Evolutionary conservation across 2,329 filamentous ascomycete genomes (phyloP).

Genomic region (Hymenoscyphus scutula): DNA sequence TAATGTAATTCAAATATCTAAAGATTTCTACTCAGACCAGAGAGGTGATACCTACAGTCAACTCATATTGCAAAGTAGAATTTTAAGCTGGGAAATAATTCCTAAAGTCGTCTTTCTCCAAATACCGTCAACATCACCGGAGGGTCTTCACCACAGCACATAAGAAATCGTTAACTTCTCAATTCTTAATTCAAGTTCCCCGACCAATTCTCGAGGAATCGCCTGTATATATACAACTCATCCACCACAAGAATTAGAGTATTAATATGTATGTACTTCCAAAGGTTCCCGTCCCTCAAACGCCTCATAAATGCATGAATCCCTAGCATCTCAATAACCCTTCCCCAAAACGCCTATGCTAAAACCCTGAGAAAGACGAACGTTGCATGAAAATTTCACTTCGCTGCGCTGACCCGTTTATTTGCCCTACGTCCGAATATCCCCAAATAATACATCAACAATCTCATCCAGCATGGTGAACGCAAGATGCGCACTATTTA

Average conservation of each 20-base stretch:
- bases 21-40: too few relatives aligned
- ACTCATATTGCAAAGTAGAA: too few relatives aligned
- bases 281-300: neutral
- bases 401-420: neutral
- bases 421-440: conserved; percentile 28
- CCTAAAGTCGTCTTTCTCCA: too few relatives aligned
- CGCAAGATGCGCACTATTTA: conserved; percentile 35
- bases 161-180: neutral
- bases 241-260: neutral
- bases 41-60: too few relatives aligned
- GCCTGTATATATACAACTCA: conserved; percentile 1
- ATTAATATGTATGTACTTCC: neutral
- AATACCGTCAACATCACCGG: too few relatives aligned
- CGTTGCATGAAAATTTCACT: neutral
- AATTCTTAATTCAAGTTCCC: neutral
- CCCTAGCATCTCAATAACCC: neutral
- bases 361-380: conserved; percentile 17
- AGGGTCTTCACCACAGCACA: too few relatives aligned
- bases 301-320: neutral
- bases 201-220: neutral
- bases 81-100: too few relatives aligned
- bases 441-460: conserved; percentile 37
- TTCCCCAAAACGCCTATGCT: conserved; percentile 29
- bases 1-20: too few relatives aligned
- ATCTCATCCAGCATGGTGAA: conserved; percentile 40